Evolutionary conservation across 805 yeast species (phyloP).

Genomic region (Candida montana): DNA sequence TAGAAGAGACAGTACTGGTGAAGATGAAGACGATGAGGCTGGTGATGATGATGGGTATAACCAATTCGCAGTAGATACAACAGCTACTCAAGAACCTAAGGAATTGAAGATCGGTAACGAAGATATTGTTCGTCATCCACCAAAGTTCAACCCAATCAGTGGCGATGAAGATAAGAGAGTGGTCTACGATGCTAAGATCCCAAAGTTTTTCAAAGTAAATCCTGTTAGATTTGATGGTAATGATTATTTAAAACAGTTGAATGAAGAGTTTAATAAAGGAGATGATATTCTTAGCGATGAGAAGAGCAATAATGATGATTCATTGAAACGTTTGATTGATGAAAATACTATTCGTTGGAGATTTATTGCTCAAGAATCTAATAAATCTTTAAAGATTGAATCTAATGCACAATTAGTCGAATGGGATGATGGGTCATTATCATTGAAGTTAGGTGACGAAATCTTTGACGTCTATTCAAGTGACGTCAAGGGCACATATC

Average conservation of each 20-base stretch:
- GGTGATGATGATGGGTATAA: conserved; percentile 29
- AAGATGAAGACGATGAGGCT: conserved; percentile 26
- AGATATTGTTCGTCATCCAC: conserved; percentile 39
- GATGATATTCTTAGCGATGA: conserved; percentile 19
- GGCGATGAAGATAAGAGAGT: conserved; percentile 29
- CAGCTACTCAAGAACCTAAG: conserved; percentile 9
- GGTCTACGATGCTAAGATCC: conserved; percentile 56
- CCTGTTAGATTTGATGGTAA: conserved; percentile 85
- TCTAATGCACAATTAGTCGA: conserved; percentile 85
- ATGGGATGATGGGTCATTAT: conserved; percentile 91
- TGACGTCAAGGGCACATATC: conserved; percentile 62
- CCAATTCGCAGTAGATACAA: conserved; percentile 5
- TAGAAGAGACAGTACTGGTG: conserved; percentile 1
- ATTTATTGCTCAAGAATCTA: conserved; percentile 57
- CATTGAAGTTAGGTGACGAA: conserved; percentile 84
- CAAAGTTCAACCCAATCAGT: conserved; percentile 24
- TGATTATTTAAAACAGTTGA: conserved; percentile 46
- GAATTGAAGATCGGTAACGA: conserved; percentile 37
- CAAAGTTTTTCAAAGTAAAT: conserved; percentile 77
- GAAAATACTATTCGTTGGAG: conserved; percentile 94
- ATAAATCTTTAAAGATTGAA: conserved; percentile 61
- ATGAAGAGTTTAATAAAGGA: conserved; percentile 36
- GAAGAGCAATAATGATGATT: conserved; percentile 36
- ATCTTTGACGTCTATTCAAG: conserved; percentile 70
- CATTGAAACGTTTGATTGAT: conserved; percentile 62